Evolutionary conservation across 73 alveolate species (phyloP).

Genomic region (Uronychia setigera): DNA sequence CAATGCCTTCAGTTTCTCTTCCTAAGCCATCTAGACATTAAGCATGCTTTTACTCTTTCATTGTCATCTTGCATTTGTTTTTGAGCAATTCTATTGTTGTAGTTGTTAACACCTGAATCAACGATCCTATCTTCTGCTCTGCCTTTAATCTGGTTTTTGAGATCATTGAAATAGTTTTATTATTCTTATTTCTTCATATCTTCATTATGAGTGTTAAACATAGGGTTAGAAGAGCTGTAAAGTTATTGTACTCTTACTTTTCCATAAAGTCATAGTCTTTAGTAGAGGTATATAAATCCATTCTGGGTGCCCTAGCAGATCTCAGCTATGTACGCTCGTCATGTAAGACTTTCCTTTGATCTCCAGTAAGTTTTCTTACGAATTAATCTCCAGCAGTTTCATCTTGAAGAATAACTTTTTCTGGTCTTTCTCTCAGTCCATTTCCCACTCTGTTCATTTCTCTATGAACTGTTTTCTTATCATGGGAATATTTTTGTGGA

Average conservation of each 20-base stretch:
- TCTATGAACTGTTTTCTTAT: background rate
- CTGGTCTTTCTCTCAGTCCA: background rate
- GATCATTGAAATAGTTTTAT: too few relatives aligned
- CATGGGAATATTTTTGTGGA: background rate
- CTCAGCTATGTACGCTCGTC: too few relatives aligned
- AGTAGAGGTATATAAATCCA: too few relatives aligned
- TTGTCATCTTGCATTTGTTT: background rate
- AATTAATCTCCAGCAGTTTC: background rate
- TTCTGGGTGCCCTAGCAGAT: too few relatives aligned
- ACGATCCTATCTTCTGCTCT: background rate
- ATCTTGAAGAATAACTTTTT: background rate
- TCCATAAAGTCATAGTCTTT: too few relatives aligned
- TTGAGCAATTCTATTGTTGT: background rate
- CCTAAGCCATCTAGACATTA: background rate
- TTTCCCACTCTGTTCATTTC: background rate
- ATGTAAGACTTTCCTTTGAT: background rate
- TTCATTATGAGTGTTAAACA: too few relatives aligned
- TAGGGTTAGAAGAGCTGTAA: too few relatives aligned
- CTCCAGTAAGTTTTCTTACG: background rate
- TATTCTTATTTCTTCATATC: too few relatives aligned
- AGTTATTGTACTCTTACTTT: too few relatives aligned
- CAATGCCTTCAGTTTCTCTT: background rate
- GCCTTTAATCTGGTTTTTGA: background rate
- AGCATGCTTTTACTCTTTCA: background rate
- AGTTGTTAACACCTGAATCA: background rate